These are phyloP conservation scores for Tolypocladium endophyticum DNA, from an alignment of 2,329 filamentous ascomycete species.

Conservation along the genomic window DNA sequence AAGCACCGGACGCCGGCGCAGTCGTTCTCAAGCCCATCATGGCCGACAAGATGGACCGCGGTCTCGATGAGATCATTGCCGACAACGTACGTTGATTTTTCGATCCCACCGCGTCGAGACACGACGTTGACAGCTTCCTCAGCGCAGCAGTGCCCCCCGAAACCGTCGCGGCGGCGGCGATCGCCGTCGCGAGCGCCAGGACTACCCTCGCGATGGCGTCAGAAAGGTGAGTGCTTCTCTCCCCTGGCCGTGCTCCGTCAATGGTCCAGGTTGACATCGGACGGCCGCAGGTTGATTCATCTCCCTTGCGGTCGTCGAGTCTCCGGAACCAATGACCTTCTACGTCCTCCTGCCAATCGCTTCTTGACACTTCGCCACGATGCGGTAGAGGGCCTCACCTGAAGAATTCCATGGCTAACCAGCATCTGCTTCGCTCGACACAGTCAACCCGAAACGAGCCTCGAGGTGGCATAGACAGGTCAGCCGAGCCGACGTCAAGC, in stretches of 20 bases:
- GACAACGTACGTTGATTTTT: constrained; percentile 27
- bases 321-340: constrained; percentile 17
- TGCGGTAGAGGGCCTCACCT: constrained; percentile 16
- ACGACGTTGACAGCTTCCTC: constrained; percentile 1
- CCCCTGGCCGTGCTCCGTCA: background rate
- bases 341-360: constrained; percentile 17
- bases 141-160: constrained; percentile 24
- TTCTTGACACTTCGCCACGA: constrained; percentile 18
- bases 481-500: constrained; percentile 13
- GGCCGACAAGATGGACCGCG: constrained; percentile 39
- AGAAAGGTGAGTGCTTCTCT: constrained; percentile 58
- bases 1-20: background rate
- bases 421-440: constrained; percentile 25
- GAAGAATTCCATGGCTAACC: constrained; percentile 23
- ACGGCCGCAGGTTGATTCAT: constrained; percentile 20
- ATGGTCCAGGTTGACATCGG: background rate
- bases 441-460: constrained; percentile 53
- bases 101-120: background rate
- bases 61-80: constrained; percentile 46
- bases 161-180: constrained; percentile 25
- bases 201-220: constrained; percentile 69
- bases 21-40: constrained; percentile 11
- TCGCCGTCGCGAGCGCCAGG: constrained; percentile 23
- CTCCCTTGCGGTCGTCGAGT: constrained; percentile 17
- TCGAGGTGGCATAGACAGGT: constrained; percentile 59